A percentile compares a stretch with the other conserved stretches of the same genome.
Evolutionary conservation across 192 early-diverging fungal species (phyloP).

Genomic region (Coemansia reversa): DNA sequence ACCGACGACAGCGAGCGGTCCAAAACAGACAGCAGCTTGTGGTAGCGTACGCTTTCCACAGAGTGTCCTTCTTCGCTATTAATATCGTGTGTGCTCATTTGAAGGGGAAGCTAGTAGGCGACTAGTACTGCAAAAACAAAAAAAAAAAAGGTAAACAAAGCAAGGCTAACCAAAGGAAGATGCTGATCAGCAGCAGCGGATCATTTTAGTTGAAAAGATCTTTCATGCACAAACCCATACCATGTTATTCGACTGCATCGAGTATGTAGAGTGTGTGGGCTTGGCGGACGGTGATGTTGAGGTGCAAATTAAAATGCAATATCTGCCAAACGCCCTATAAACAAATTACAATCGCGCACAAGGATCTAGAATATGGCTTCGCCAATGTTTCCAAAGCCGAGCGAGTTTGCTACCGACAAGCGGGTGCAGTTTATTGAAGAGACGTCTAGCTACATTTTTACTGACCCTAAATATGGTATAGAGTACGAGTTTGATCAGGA

Average conservation of each 20-base stretch:
- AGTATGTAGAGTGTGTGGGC: not conserved
- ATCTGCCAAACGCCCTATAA: not conserved
- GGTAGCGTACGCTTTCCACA: constrained; percentile 44
- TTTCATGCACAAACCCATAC: not conserved
- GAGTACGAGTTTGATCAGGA: constrained; percentile 81
- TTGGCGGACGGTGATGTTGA: not conserved
- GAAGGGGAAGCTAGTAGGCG: not conserved
- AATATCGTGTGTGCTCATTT: not conserved
- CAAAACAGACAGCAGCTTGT: constrained; percentile 48
- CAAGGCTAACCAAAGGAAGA: too few species aligned
- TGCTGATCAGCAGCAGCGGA: too few species aligned
- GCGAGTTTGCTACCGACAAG: constrained; percentile 56
- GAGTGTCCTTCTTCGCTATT: constrained; percentile 3
- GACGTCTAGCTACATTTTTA: constrained; percentile 74
- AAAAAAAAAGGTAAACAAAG: not conserved
- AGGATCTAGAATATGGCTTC: constrained; percentile 7
- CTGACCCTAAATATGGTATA: constrained; percentile 69
- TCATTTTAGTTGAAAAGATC: not conserved
- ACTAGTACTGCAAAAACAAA: not conserved
- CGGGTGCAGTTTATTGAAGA: constrained; percentile 67
- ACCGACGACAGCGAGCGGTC: constrained; percentile 53
- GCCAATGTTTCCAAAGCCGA: constrained; percentile 37
- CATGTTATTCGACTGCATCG: not conserved
- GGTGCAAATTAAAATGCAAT: not conserved
- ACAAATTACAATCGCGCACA: not conserved